These are phyloP conservation scores for Globisporangium spiculum DNA, from an alignment of 352 stramenopile genomes.

Conservation along the genomic window DNA sequence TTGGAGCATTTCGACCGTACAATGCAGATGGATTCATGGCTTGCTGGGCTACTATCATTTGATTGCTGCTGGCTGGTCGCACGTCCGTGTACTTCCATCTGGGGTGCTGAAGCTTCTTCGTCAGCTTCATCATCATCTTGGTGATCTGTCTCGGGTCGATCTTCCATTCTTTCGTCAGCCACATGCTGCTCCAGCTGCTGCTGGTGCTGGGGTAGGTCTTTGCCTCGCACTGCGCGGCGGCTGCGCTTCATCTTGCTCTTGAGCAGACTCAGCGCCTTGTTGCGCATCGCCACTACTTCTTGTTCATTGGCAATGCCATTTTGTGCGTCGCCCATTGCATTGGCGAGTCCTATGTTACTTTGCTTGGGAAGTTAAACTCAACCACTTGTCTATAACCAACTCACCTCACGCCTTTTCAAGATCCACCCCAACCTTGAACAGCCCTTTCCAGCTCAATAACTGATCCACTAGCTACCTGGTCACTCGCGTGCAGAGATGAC, in stretches of 20 bases:
- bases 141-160: slow-evolving; percentile 1
- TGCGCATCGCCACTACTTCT: slow-evolving; percentile 6
- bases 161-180: not conserved
- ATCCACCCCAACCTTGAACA: not conserved
- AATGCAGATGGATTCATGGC: not conserved
- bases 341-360: not conserved
- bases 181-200: not conserved
- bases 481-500: not conserved
- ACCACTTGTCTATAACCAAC: not conserved
- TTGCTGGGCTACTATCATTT: not conserved
- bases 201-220: not conserved
- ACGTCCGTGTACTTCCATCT: not conserved
- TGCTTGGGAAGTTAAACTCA: not conserved
- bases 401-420: slow-evolving; percentile 3
- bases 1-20: not conserved
- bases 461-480: not conserved
- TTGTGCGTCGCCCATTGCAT: not conserved
- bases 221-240: not conserved
- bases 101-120: not conserved
- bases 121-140: not conserved
- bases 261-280: slow-evolving; percentile 23
- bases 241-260: slow-evolving; percentile 16
- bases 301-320: not conserved
- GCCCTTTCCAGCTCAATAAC: not conserved
- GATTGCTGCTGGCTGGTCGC: not conserved